Evolutionary conservation across 345 rosid species (phyloP), one percentile per base, ranked within the genome.

Genomic region (Eucalyptus rudis): DNA sequence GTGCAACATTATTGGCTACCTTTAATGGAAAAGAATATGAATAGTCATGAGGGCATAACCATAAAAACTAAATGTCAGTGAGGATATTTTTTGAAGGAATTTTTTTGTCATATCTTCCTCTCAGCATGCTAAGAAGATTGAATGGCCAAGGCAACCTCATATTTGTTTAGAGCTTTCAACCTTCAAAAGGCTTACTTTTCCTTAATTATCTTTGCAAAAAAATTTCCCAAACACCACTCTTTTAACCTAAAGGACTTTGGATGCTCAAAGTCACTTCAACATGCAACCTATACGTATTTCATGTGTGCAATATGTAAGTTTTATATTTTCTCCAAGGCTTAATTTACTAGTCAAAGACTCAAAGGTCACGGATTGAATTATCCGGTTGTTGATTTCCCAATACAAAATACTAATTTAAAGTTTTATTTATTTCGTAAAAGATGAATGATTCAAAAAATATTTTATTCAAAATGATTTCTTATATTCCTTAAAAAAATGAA

Each of bases 1-100:
- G 0, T 7, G 24, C 10, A 19, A 52, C 2, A 0, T 17, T 52
- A 0, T 1, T 0, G 0, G 10, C 58, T 19, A 52, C 7, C 24
- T 4, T 52, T 4, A 52, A 49, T 4, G 15, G 15, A 49, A 13
- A 49, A 49, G 50, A 49, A 13, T 0, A 1, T 49, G 6, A 49
- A 49, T 13, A 49, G 15, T 49, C 14, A 49, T 5, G 15, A 4
- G 50, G 50, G 15, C 15, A 47, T 0, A 47, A 47, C 1, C 13
- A 11, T 3, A 11, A 45, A 47, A 51, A 51, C 22, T 51, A 51
- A 17, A 51, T 3, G 1, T 51, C 0, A 17, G 1, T 51, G 54
- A 51, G 22, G 22, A 0, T 51, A 7, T 17, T 7, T 51, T 51
- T 51, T 51, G 20, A 51, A 1, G 54, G 7, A 16, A 51, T 1